phyloP scores from a whole-genome alignment of 2,329 filamentous ascomycete genomes.

The Neopestalotiopsis clavispora region DNA sequence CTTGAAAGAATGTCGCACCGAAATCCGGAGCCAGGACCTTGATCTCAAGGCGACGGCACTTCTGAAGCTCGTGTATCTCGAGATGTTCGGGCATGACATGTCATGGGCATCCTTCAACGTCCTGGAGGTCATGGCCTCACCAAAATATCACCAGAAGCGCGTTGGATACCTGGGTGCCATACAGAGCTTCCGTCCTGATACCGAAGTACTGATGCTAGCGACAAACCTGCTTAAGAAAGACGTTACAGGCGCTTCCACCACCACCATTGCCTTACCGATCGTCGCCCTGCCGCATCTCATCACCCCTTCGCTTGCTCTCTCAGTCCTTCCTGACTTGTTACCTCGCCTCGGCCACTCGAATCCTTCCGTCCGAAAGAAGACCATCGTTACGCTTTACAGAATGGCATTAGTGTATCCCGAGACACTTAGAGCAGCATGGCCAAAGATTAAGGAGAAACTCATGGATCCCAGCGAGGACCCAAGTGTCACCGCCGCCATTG shows the following conservation, averaged over 20 bases:
- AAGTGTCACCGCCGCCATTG: slow-evolving; percentile 92
- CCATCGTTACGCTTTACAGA: slow-evolving; percentile 90
- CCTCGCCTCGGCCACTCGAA: slow-evolving; percentile 87
- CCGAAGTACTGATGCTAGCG: slow-evolving; percentile 95
- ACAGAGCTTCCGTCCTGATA: slow-evolving; percentile 94
- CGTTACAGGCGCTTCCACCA: slow-evolving; percentile 72
- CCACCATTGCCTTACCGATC: slow-evolving; percentile 84
- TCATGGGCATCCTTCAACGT: slow-evolving; percentile 99
- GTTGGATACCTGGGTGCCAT: slow-evolving; percentile 94
- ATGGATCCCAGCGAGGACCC: slow-evolving; percentile 90
- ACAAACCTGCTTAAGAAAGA: slow-evolving; percentile 98
- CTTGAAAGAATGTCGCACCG: slow-evolving; percentile 91
- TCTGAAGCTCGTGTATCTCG: slow-evolving; percentile 93
- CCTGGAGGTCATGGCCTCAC: slow-evolving; percentile 96
- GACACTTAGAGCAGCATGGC: slow-evolving; percentile 90
- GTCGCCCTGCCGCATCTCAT: slow-evolving; percentile 93
- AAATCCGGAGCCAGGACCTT: slow-evolving; percentile 94
- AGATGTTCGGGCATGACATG: slow-evolving; percentile 99
- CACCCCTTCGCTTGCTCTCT: slow-evolving; percentile 89
- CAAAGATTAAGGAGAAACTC: slow-evolving; percentile 92
- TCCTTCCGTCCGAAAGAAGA: slow-evolving; percentile 89
- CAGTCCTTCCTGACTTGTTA: slow-evolving; percentile 83
- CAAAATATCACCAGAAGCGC: slow-evolving; percentile 93
- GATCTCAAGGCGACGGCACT: slow-evolving; percentile 96
- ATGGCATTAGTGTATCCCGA: slow-evolving; percentile 96